Evolutionary conservation across 805 yeast species (phyloP).

Genomic region (Monosporozyma unispora): DNA sequence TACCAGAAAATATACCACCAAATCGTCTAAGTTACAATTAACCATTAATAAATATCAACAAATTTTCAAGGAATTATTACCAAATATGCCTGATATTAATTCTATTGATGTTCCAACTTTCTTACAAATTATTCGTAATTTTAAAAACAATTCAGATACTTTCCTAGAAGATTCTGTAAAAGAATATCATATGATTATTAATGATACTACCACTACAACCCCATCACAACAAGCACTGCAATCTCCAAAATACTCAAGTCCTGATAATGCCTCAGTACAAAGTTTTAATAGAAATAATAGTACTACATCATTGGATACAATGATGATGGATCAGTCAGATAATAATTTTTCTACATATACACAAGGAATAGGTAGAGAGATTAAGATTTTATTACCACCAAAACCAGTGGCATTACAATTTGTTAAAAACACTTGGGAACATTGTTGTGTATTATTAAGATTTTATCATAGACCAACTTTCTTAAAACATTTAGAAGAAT

Average conservation of each 20-base stretch:
- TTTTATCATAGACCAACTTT: slow-evolving; percentile 84
- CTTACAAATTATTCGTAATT: slow-evolving; percentile 17
- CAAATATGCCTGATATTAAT: slow-evolving; percentile 22
- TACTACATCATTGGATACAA: slow-evolving; percentile 2
- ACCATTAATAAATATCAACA: slow-evolving; percentile 17
- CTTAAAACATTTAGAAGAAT: slow-evolving; percentile 60
- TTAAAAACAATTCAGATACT: slow-evolving; percentile 6
- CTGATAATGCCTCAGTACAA: slow-evolving; percentile 6
- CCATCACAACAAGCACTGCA: slow-evolving; percentile 1
- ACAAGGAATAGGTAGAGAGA: slow-evolving; percentile 34
- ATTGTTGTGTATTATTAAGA: slow-evolving; percentile 74
- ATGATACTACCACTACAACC: slow-evolving; percentile 3
- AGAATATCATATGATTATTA: slow-evolving; percentile 17
- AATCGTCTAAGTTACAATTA: slow-evolving; percentile 12
- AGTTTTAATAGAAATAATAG: slow-evolving; percentile 2
- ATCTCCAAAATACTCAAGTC: slow-evolving; percentile 11
- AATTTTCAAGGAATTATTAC: slow-evolving; percentile 19
- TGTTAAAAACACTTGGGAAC: slow-evolving; percentile 74
- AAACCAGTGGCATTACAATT: slow-evolving; percentile 64
- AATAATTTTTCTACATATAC: background rate
- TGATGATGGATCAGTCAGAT: slow-evolving; percentile 4
- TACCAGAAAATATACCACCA: slow-evolving; percentile 8
- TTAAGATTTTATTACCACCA: slow-evolving; percentile 65
- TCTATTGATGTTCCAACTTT: slow-evolving; percentile 22
- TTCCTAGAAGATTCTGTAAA: slow-evolving; percentile 18